phyloP scores from a whole-genome alignment of 1,139 yeast genomes.

The Diutina neorugosa region DNA sequence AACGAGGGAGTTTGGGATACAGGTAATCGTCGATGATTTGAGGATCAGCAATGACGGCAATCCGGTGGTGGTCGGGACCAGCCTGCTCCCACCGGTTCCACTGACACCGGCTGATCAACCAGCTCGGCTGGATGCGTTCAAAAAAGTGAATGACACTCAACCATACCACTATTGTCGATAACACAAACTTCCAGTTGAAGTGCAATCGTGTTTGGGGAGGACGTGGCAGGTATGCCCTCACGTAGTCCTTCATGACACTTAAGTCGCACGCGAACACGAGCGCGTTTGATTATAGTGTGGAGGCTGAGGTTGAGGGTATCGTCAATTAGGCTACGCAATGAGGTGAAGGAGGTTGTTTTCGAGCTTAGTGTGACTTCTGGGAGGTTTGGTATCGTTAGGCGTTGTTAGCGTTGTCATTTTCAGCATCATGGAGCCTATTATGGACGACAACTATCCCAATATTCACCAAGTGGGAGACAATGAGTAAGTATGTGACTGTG shows the following conservation, averaged over 20 bases:
- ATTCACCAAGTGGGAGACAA: not conserved
- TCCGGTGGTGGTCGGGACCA: slow-evolving; percentile 34
- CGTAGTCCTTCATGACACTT: not conserved
- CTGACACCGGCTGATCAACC: slow-evolving; percentile 36
- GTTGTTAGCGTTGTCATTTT: no score
- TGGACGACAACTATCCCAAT: no score
- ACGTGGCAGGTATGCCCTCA: not conserved
- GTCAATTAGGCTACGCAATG: no score
- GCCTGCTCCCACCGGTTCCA: slow-evolving; percentile 56
- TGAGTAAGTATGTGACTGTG: not conserved
- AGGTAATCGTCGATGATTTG: slow-evolving; percentile 78
- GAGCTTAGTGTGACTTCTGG: no score
- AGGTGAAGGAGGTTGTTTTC: no score
- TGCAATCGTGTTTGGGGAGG: not conserved
- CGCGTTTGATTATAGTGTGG: not conserved
- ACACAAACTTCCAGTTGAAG: not conserved
- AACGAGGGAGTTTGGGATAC: slow-evolving; percentile 43
- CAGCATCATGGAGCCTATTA: no score
- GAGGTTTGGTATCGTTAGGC: no score
- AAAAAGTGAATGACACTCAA: slow-evolving; percentile 37
- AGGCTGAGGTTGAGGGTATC: not conserved
- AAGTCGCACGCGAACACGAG: not conserved
- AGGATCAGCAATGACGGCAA: slow-evolving; percentile 82
- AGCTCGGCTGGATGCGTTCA: slow-evolving; percentile 47
- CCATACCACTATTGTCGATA: not conserved